These are phyloP conservation scores for Phytophthora cactorum DNA, from an alignment of 352 stramenopile genomes.

Conservation along the genomic window DNA sequence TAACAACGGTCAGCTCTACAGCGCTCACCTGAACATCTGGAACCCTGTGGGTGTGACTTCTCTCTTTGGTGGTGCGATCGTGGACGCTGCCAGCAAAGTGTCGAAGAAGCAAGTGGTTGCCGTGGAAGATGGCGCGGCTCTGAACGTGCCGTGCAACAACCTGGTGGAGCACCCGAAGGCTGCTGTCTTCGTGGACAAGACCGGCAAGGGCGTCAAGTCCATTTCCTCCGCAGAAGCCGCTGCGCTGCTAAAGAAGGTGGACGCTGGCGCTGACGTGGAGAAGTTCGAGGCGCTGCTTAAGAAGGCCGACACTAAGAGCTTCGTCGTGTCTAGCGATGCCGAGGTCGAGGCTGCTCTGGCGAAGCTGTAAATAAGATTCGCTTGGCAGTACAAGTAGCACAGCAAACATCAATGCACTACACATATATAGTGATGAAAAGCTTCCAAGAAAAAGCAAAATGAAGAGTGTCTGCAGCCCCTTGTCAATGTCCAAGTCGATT, in stretches of 20 bases:
- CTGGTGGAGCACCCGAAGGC: slow-evolving; percentile 68
- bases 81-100: slow-evolving; percentile 53
- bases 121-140: slow-evolving; percentile 51
- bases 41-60: slow-evolving; percentile 70
- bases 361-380: slow-evolving; percentile 61
- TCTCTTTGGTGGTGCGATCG: slow-evolving; percentile 72
- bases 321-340: slow-evolving; percentile 65
- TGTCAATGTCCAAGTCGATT: slow-evolving; percentile 7
- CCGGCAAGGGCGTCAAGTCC: slow-evolving; percentile 63
- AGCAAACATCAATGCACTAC: slow-evolving; percentile 34
- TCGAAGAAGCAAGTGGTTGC: slow-evolving; percentile 66
- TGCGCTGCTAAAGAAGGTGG: slow-evolving; percentile 53
- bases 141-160: slow-evolving; percentile 84
- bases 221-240: slow-evolving; percentile 60
- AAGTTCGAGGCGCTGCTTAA: slow-evolving; percentile 74
- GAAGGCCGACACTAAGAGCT: slow-evolving; percentile 69
- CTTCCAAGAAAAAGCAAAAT: slow-evolving; percentile 25
- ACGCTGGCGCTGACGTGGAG: slow-evolving; percentile 55
- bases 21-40: slow-evolving; percentile 77
- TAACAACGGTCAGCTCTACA: slow-evolving; percentile 69
- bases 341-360: slow-evolving; percentile 63
- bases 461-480: slow-evolving; percentile 25
- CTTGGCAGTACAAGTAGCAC: slow-evolving; percentile 34
- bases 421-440: slow-evolving; percentile 39
- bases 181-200: slow-evolving; percentile 71